Evolutionary conservation across 106 monocot species (phyloP).

Genomic region (Posidonia australis): DNA sequence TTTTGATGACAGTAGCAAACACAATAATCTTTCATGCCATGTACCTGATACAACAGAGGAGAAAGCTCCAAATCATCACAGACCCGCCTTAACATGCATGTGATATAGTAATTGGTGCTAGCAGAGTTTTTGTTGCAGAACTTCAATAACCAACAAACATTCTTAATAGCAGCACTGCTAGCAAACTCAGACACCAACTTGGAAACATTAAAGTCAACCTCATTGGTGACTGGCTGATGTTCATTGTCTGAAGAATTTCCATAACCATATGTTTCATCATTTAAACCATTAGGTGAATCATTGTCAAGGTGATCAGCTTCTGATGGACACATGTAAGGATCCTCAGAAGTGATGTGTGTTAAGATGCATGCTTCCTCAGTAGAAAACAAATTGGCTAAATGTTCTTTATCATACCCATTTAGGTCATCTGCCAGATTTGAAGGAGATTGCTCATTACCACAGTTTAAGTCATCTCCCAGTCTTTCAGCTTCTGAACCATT

Average conservation of each 20-base stretch:
- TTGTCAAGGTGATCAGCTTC: slow-evolving; percentile 6
- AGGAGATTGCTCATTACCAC: background rate
- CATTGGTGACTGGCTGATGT: slow-evolving; percentile 40
- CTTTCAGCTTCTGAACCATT: background rate
- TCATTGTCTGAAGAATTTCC: slow-evolving; percentile 53
- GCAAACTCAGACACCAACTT: slow-evolving; percentile 56
- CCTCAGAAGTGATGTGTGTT: slow-evolving; percentile 2
- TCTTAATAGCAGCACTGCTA: slow-evolving; percentile 53
- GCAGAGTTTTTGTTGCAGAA: slow-evolving; percentile 68
- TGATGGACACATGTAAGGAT: slow-evolving; percentile 4
- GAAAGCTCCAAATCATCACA: slow-evolving; percentile 83
- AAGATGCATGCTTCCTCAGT: slow-evolving; percentile 12
- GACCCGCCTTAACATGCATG: slow-evolving; percentile 65
- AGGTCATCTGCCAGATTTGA: background rate
- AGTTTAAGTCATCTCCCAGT: background rate
- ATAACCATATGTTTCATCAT: slow-evolving; percentile 32
- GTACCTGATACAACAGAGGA: slow-evolving; percentile 93
- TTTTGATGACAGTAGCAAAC: background rate
- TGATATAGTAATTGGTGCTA: slow-evolving; percentile 71
- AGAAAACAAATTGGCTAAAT: slow-evolving; percentile 8
- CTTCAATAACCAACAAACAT: slow-evolving; percentile 85
- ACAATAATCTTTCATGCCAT: background rate
- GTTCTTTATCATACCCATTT: background rate
- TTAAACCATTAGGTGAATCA: slow-evolving; percentile 22
- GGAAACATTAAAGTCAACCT: slow-evolving; percentile 76